A percentile compares a stretch with the other conserved stretches of the same genome.
Evolutionary conservation across 2,329 filamentous ascomycete genomes (phyloP).

Genomic region (Aspergillus sp.): DNA sequence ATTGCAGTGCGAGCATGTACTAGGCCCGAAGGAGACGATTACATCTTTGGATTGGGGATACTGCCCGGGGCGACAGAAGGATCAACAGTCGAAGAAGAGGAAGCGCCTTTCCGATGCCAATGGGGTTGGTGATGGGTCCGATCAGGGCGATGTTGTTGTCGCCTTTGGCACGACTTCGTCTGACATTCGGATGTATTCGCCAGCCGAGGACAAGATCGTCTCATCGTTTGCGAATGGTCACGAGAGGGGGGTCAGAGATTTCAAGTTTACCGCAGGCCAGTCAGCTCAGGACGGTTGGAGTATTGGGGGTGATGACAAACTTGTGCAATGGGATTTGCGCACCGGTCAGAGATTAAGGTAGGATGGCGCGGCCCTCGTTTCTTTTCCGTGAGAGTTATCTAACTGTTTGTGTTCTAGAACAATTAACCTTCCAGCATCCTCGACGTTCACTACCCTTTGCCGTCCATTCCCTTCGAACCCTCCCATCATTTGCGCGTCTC

Average conservation of each 20-base stretch:
- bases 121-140: conserved; percentile 25
- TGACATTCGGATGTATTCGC: conserved; percentile 44
- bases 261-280: conserved; percentile 40
- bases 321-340: conserved; percentile 46
- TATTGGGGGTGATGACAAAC: conserved; percentile 45
- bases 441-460: conserved; percentile 32
- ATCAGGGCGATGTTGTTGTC: conserved; percentile 38
- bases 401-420: conserved; percentile 23
- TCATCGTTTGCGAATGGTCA: conserved; percentile 39
- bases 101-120: conserved; percentile 40
- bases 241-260: conserved; percentile 42
- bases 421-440: conserved; percentile 36
- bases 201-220: conserved; percentile 40
- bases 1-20: conserved; percentile 43
- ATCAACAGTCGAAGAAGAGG: conserved; percentile 41
- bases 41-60: conserved; percentile 47
- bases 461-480: conserved; percentile 34
- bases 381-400: conserved; percentile 7
- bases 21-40: conserved; percentile 39
- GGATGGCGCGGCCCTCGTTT: conserved; percentile 4
- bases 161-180: conserved; percentile 43
- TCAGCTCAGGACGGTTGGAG: conserved; percentile 43
- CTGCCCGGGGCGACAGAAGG: conserved; percentile 27
- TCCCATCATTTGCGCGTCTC: conserved; percentile 44
- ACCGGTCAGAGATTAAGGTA: conserved; percentile 39